Conservation (phyloP, 176 grass and related monocot species). For the Thalia dealbata region DNA sequence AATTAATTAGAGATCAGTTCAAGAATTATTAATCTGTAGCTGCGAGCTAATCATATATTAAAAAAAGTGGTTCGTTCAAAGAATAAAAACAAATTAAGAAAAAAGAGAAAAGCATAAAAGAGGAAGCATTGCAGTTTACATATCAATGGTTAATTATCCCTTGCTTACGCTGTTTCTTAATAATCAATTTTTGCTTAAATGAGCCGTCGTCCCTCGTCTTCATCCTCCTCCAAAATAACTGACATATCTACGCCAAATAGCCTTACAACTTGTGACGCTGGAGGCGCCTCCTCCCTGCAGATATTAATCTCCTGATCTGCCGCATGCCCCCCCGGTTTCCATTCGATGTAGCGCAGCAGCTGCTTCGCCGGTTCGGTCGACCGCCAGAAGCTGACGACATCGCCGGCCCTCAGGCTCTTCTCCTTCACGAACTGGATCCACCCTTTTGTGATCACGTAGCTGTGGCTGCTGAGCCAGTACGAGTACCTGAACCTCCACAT, state of each 20-base stretch:
- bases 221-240: too few species aligned
- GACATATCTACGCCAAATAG: too few species aligned
- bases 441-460: conserved; percentile 92
- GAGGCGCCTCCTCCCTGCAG: neutral
- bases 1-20: too few species aligned
- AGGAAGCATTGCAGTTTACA: too few species aligned
- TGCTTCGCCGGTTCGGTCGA: conserved; percentile 24
- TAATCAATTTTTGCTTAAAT: neutral
- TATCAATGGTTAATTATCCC: too few species aligned
- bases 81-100: too few species aligned
- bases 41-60: too few species aligned
- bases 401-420: too few species aligned
- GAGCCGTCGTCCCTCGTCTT: too few species aligned
- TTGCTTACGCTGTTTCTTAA: neutral
- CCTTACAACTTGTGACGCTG: conserved; percentile 23
- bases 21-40: too few species aligned
- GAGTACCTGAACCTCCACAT: conserved; percentile 90
- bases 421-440: conserved; percentile 96
- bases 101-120: too few species aligned
- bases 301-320: neutral
- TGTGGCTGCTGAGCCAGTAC: conserved; percentile 99
- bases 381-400: conserved; percentile 71
- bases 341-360: conserved; percentile 78
- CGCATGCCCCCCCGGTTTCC: conserved; percentile 41
- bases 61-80: too few species aligned